phyloP scores from a whole-genome alignment of 257 asterid species.

The Agastache rugosa region DNA sequence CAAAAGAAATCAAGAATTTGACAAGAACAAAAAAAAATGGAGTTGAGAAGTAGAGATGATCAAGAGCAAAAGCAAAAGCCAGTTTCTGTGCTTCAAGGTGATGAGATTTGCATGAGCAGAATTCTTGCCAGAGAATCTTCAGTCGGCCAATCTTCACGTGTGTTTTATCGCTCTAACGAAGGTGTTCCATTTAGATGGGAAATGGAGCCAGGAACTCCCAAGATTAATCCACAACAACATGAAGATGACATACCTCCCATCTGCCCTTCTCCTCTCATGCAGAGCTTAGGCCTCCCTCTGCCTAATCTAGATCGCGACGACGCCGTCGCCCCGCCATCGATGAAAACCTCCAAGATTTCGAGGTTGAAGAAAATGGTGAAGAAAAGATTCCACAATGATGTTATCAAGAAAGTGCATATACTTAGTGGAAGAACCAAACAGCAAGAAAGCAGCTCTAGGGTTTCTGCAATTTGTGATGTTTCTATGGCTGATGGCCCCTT shows the following conservation, averaged over 20 bases:
- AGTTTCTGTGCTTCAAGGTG: slow-evolving; percentile 53
- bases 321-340: background rate
- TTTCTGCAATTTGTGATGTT: slow-evolving; percentile 40
- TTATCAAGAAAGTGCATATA: slow-evolving; percentile 28
- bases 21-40: slow-evolving; percentile 32
- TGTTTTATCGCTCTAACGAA: slow-evolving; percentile 52
- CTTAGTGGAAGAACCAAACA: slow-evolving; percentile 31
- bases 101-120: slow-evolving; percentile 46
- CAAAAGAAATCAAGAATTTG: background rate
- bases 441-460: slow-evolving; percentile 43
- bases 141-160: slow-evolving; percentile 58
- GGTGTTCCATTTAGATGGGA: slow-evolving; percentile 89
- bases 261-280: slow-evolving; percentile 71
- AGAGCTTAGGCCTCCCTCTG: slow-evolving; percentile 52
- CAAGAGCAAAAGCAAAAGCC: slow-evolving; percentile 27
- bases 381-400: slow-evolving; percentile 25
- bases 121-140: slow-evolving; percentile 62
- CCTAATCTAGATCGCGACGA: slow-evolving; percentile 48
- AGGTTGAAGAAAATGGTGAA: slow-evolving; percentile 43
- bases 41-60: slow-evolving; percentile 18
- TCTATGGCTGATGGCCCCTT: slow-evolving; percentile 44
- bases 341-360: slow-evolving; percentile 35
- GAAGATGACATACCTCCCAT: slow-evolving; percentile 55
- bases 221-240: slow-evolving; percentile 49
- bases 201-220: slow-evolving; percentile 73